These are phyloP conservation scores for Cornus kousa DNA, from an alignment of 148 eudicot species.

Conservation along the genomic window DNA sequence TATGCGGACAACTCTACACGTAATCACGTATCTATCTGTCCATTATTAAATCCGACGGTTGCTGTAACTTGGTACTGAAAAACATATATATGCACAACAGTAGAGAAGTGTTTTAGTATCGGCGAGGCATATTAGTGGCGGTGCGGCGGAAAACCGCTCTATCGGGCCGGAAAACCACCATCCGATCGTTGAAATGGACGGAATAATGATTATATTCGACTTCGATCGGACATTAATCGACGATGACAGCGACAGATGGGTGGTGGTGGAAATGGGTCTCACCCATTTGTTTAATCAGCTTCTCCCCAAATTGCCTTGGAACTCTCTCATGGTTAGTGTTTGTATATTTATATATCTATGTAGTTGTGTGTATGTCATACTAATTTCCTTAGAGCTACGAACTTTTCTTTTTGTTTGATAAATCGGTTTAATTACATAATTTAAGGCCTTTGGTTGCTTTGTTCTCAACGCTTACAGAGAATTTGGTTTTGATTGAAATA, in stretches of 20 bases:
- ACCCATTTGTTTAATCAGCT: slow-evolving; percentile 52
- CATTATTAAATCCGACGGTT: no score
- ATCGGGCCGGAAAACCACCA: neutral
- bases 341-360: neutral
- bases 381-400: neutral
- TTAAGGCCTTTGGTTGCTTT: neutral
- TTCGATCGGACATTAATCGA: slow-evolving; percentile 75
- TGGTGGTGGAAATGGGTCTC: slow-evolving; percentile 54
- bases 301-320: slow-evolving; percentile 60
- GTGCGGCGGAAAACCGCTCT: neutral
- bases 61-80: no score
- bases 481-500: neutral
- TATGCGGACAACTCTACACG: no score
- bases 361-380: neutral
- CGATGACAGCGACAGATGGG: slow-evolving; percentile 79
- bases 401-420: neutral
- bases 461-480: neutral
- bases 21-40: no score
- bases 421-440: neutral
- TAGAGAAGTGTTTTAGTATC: no score
- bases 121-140: neutral
- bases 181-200: slow-evolving; percentile 15
- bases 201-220: slow-evolving; percentile 53
- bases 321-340: slow-evolving; percentile 62
- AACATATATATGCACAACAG: no score